These are phyloP conservation scores for Amanita muscaria DNA, from an alignment of 768 basidiomycete genomes.

Conservation along the genomic window DNA sequence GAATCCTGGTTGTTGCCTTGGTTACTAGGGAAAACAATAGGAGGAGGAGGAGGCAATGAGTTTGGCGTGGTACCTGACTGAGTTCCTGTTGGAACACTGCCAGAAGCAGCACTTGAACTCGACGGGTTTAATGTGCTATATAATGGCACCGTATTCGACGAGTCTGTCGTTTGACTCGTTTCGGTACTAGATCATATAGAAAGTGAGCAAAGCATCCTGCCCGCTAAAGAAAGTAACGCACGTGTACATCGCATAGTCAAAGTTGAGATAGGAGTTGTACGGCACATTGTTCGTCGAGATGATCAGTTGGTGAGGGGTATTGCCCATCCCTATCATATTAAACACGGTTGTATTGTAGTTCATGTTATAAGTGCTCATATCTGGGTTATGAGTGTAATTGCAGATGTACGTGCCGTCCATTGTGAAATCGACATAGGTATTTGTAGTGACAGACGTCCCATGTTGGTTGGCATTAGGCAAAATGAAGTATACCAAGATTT, in stretches of 20 bases:
- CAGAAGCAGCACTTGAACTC: neutral
- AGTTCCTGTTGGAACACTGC: neutral
- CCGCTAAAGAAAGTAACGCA: too few relatives aligned
- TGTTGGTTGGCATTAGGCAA: slow-evolving; percentile 9
- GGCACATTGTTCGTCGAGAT: slow-evolving; percentile 11
- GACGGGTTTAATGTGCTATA: too few relatives aligned
- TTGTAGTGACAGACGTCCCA: slow-evolving; percentile 10
- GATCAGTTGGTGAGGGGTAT: slow-evolving; percentile 8
- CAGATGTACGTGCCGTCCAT: slow-evolving; percentile 12
- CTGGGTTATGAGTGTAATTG: slow-evolving; percentile 14
- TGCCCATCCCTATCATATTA: slow-evolving; percentile 11
- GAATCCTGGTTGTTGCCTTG: too few relatives aligned
- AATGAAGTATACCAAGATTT: slow-evolving; percentile 14
- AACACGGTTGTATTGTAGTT: slow-evolving; percentile 18
- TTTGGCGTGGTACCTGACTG: neutral
- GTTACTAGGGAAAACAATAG: too few relatives aligned
- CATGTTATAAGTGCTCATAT: slow-evolving; percentile 7
- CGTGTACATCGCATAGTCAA: slow-evolving; percentile 17
- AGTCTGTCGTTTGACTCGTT: too few relatives aligned
- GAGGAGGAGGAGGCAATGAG: too few relatives aligned
- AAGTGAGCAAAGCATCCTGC: too few relatives aligned
- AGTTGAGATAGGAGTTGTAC: slow-evolving; percentile 12
- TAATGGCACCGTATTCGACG: too few relatives aligned
- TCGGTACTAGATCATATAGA: too few relatives aligned
- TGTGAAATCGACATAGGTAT: slow-evolving; percentile 19